Percentiles rank a stretch among this genome's conserved stretches.
Conservation (phyloP, 306 rosid genomes). For the Cucurbita pepo region DNA sequence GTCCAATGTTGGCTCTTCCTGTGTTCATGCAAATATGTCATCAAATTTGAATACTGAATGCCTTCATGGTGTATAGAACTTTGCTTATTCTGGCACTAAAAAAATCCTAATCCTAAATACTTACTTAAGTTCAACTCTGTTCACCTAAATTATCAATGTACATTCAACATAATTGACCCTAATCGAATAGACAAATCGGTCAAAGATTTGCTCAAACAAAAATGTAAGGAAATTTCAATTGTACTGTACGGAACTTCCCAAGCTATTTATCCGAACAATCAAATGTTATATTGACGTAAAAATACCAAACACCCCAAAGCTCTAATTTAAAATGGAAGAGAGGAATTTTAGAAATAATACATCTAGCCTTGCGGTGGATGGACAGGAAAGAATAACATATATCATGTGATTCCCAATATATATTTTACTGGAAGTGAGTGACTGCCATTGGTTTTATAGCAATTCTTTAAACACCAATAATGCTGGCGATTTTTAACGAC, state of each 20-base stretch:
- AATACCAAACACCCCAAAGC: background rate
- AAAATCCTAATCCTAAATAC: too few relatives aligned
- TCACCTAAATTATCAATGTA: too few relatives aligned
- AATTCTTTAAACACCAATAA: background rate
- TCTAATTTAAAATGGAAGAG: background rate
- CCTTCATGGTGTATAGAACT: too few relatives aligned
- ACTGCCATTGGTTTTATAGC: constrained; percentile 5
- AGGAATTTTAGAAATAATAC: background rate
- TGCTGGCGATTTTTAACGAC: background rate
- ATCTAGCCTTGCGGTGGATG: background rate
- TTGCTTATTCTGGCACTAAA: too few relatives aligned
- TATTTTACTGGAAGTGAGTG: background rate
- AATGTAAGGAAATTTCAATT: background rate
- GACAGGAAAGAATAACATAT: background rate
- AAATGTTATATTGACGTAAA: too few relatives aligned
- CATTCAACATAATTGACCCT: too few relatives aligned
- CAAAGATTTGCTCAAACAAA: too few relatives aligned
- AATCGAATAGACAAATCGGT: too few relatives aligned
- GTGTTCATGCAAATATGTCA: too few relatives aligned
- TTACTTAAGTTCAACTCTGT: too few relatives aligned
- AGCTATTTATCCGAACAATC: background rate
- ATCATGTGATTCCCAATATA: background rate
- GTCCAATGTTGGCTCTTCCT: too few relatives aligned
- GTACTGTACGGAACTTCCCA: background rate
- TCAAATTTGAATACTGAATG: too few relatives aligned